A percentile compares a stretch with the other conserved stretches of the same genome.
phyloP scores from a whole-genome alignment of 177 flowering plant genomes.

The Telopea speciosissima region DNA sequence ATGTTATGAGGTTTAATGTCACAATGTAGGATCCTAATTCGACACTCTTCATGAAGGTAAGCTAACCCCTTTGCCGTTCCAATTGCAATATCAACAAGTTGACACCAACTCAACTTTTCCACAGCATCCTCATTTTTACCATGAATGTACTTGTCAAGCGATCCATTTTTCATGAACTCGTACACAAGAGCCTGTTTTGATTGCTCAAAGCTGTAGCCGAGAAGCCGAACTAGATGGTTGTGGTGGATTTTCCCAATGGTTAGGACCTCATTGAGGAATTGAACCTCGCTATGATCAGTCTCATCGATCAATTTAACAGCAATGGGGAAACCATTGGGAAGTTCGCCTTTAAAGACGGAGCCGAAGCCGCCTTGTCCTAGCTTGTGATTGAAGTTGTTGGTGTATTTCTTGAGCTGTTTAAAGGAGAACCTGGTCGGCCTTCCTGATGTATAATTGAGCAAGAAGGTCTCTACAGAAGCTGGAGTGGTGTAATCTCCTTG shows the following conservation, averaged over 20 bases:
- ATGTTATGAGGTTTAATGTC: not conserved
- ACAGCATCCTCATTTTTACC: not conserved
- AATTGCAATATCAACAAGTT: not conserved
- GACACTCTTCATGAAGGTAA: not conserved
- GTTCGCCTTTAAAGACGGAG: not conserved
- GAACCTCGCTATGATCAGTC: not conserved
- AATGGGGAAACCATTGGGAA: constrained; percentile 3
- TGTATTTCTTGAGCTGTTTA: not conserved
- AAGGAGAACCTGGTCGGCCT: not conserved
- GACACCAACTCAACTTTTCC: not conserved
- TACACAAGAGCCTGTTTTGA: not conserved
- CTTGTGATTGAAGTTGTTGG: not conserved
- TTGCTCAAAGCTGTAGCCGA: not conserved
- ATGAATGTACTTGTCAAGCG: not conserved
- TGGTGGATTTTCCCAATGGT: not conserved
- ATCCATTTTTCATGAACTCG: not conserved
- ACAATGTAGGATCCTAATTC: not conserved
- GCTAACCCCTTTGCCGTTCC: not conserved
- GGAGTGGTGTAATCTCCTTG: not conserved
- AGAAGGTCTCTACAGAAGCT: not conserved
- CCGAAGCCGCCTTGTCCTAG: not conserved
- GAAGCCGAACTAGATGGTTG: not conserved
- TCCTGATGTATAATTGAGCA: not conserved
- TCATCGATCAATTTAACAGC: not conserved
- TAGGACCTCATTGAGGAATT: not conserved